These are phyloP conservation scores for Cucumis hystrix DNA, from an alignment of 306 rosid genomes.

Conservation along the genomic window DNA sequence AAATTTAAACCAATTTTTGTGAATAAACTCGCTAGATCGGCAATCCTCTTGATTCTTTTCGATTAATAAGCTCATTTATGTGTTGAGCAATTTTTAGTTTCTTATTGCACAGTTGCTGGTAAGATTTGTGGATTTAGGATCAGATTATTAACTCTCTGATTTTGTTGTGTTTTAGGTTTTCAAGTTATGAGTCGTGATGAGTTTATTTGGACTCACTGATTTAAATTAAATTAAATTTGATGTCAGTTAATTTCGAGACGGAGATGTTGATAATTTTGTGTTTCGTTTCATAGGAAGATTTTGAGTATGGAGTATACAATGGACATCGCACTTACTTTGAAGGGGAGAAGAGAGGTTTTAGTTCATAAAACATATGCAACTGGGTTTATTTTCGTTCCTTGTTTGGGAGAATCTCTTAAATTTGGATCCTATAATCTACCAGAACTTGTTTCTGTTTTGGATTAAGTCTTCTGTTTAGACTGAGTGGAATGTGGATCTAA, in stretches of 20 bases:
- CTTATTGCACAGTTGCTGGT: neutral
- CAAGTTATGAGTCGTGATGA: neutral
- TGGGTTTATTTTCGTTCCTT: neutral
- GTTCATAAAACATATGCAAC: neutral
- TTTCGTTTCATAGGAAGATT: slow-evolving; percentile 53
- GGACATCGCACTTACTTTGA: slow-evolving; percentile 73
- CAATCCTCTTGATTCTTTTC: neutral
- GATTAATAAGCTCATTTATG: neutral
- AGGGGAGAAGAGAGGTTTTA: slow-evolving; percentile 48
- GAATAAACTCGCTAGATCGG: slow-evolving; percentile 16
- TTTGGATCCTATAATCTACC: neutral
- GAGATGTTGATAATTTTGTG: neutral
- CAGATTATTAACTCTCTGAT: neutral
- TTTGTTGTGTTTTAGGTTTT: neutral
- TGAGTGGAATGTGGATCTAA: neutral
- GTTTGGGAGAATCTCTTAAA: neutral
- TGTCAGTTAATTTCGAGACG: neutral
- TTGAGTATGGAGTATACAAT: slow-evolving; percentile 57
- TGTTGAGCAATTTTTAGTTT: neutral
- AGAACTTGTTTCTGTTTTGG: neutral
- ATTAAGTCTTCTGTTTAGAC: neutral
- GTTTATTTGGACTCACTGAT: neutral
- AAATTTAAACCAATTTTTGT: too few relatives aligned
- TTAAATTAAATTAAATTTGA: neutral
- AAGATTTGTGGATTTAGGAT: neutral